Conservation (phyloP, 768 basidiomycete genomes). For the Filobasidium wieringae region DNA sequence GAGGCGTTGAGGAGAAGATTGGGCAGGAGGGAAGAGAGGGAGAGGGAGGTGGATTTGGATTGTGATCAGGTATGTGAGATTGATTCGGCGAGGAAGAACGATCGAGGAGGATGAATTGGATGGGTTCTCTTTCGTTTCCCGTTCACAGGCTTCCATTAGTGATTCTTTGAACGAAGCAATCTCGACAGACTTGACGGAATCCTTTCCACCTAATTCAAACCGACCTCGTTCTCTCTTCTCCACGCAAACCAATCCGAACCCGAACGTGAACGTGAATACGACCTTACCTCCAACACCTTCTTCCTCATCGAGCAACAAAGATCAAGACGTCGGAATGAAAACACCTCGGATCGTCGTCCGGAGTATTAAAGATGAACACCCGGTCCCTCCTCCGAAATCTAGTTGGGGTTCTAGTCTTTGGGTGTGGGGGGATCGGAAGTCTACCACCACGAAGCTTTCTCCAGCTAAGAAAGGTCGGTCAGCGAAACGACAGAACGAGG, state of each 20-base stretch:
- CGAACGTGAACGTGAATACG: neutral
- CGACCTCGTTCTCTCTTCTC: neutral
- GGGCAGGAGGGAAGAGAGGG: too few species aligned
- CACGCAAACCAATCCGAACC: neutral
- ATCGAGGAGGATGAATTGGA: too few species aligned
- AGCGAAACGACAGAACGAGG: neutral
- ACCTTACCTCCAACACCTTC: too few species aligned
- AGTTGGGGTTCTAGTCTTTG: neutral
- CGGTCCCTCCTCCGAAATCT: neutral
- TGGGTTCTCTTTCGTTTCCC: too few species aligned
- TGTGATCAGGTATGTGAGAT: too few species aligned
- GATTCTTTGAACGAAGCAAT: slow-evolving; percentile 32
- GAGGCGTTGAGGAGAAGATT: too few species aligned
- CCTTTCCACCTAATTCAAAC: neutral
- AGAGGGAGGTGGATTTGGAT: too few species aligned
- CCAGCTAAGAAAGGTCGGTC: neutral
- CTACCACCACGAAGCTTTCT: too few species aligned
- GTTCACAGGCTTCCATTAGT: slow-evolving; percentile 21
- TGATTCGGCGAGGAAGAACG: too few species aligned
- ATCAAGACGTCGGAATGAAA: neutral
- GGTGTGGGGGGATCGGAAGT: neutral
- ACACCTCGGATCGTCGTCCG: neutral
- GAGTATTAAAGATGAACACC: neutral
- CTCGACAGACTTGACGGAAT: slow-evolving; percentile 31
- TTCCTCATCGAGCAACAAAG: too few species aligned